These are phyloP conservation scores for Geranomyces variabilis DNA, from an alignment of 192 early-diverging fungal species.

Conservation along the genomic window DNA sequence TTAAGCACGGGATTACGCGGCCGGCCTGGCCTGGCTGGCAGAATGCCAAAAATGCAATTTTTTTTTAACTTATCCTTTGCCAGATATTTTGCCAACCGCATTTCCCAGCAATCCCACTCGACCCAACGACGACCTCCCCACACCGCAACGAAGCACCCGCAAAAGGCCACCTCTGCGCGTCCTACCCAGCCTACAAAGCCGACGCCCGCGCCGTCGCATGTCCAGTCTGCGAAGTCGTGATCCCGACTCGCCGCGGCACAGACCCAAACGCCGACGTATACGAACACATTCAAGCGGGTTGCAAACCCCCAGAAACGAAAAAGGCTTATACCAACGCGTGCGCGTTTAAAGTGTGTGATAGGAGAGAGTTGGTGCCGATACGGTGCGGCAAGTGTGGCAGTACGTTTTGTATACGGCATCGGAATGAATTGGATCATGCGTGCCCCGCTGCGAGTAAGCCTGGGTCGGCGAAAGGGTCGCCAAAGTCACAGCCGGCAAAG, in stretches of 20 bases:
- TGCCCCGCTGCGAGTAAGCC: conserved; percentile 42
- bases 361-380: conserved; percentile 68
- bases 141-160: background rate
- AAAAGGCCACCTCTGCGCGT: conserved; percentile 15
- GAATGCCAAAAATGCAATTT: too few species aligned
- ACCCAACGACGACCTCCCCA: background rate
- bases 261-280: conserved; percentile 74
- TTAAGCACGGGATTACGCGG: background rate
- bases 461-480: background rate
- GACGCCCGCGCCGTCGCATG: conserved; percentile 63
- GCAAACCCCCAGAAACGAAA: conserved; percentile 52
- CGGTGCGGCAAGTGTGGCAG: conserved; percentile 66
- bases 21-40: too few species aligned
- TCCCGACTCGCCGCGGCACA: conserved; percentile 70
- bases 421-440: conserved; percentile 66
- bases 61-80: too few species aligned
- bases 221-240: conserved; percentile 70
- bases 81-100: conserved; percentile 17
- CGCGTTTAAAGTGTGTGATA: conserved; percentile 63
- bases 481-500: background rate
- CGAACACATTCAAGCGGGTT: conserved; percentile 66
- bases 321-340: conserved; percentile 65
- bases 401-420: conserved; percentile 80
- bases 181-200: background rate
- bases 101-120: background rate